Base-by-base conservation (phyloP, 805 yeast genomes). In the Metschnikowia drakensbergensis region DNA sequence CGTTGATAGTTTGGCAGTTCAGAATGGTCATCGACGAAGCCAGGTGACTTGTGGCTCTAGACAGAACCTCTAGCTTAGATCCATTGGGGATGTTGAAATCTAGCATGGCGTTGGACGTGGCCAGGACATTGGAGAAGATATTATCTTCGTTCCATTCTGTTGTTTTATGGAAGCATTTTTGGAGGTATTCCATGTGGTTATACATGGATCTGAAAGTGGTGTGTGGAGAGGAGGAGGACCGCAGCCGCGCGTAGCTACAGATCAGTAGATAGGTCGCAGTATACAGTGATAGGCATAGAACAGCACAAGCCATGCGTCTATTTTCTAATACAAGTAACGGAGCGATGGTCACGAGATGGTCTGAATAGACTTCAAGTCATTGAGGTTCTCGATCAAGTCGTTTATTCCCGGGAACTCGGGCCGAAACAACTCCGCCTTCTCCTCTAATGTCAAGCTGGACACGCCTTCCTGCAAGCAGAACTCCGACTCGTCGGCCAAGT, bases 121-220 rank as follows among this genome's bases (percentile, higher is more conserved):
- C 83, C 2, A 84, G 79, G 22, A 92, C 75, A 57, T 84, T 81
- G 45, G 89, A 84, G 60, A 86, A 89, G 32, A 86, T 77, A 64
- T 86, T 86, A 54, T 87, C 88, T 49, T 80, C 79, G 57, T 84
- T 82, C 97, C 97, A 91, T 4, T 77, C 76, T 1, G 95, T 83
- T 25, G 84, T 64, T 34, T 72, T 66, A 63, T 84, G 80, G 68
- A 87, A 92, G 55, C 87, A 79, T 65, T 78, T 75, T 57, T 84
- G 84, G 30, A 92, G 79, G 64, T 84, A 86, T 58, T 92, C 96
- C 96, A 92, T 89, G 69, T 86, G 91, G 37, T 81, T 77, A 52
- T 83, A 72, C 97, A 89, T 89, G 11, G 46, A 39, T 27, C 8
- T 10, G 41, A 9, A 27, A 32, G 17, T 30, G 29, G 35, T 30